Evolutionary conservation across 106 monocot genomes (phyloP), one percentile per base, ranked within the genome.

Genomic region (Vanilla planifolia): DNA sequence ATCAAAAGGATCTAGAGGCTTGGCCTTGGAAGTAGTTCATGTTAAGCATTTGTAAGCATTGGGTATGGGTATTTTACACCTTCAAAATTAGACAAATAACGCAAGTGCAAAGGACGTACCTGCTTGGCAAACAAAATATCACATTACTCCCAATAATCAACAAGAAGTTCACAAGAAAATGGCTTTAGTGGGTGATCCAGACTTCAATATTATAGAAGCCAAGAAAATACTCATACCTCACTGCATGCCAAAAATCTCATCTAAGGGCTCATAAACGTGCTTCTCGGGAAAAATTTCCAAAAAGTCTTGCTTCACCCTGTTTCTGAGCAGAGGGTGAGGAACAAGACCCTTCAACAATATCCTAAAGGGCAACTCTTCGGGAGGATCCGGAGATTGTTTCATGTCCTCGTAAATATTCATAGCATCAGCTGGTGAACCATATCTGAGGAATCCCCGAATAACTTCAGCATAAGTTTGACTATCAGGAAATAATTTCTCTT

Each of bases 381-480:
- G 91, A 0, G 96, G 96, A 50, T 96, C 74, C 34, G 96, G 96
- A 45, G 90, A 96, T 30, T 63, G 74, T 67, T 77, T 88, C 96
- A 96, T 88, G 62, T 91, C 96, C 67, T 91, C 96, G n/a, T 91
- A 96, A 33, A 96, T 77, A 40, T 91, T 96, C 96, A 96, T 96
- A 13, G 91, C 96, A 75, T 96, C 96, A 19, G 96, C 84, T 0
- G 96, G 96, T 2, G 96, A 96, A 9, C 96, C 90, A 20, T 81
- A 87, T 76, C 74, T 68, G 34, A 91, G 61, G 55, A 96, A 96
- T 33, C 96, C 96, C 67, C 96, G 79, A 44, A 96, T 87, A 37
- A 96, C 91, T 74, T 96, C 96, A 9, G 80, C 86, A 62, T 96
- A 96, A 20, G 96, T 96, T 62, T 91, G 96, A 0, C 79, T 61